A percentile compares a stretch with the other conserved stretches of the same genome.
phyloP scores from a whole-genome alignment of 768 basidiomycete species.

The Cystobasidium ongulense region DNA sequence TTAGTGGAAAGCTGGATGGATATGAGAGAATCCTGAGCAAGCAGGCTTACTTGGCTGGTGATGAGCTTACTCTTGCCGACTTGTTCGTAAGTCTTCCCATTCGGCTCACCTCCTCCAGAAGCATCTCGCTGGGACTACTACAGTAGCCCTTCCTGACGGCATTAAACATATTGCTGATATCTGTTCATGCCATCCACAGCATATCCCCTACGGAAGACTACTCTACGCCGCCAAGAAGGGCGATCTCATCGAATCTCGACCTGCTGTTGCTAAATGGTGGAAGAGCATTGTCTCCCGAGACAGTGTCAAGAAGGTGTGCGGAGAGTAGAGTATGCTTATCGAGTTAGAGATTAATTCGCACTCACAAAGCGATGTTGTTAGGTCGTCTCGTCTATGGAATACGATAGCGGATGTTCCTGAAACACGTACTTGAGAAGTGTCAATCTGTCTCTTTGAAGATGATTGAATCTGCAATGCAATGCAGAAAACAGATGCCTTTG shows the following conservation, averaged over 20 bases:
- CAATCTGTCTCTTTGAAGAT: too few relatives aligned
- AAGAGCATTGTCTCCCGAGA: background rate
- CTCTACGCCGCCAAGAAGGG: background rate
- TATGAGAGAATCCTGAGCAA: slow-evolving; percentile 24
- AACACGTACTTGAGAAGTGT: too few relatives aligned
- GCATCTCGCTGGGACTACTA: too few relatives aligned
- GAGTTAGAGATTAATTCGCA: too few relatives aligned
- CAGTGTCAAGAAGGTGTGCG: background rate
- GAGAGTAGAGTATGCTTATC: background rate
- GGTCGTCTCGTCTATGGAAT: too few relatives aligned
- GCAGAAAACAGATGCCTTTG: too few relatives aligned
- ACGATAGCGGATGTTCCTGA: too few relatives aligned
- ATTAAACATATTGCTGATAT: background rate
- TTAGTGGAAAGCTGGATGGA: slow-evolving; percentile 11
- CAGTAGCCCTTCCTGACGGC: too few relatives aligned
- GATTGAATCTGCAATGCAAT: too few relatives aligned
- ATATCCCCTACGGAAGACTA: slow-evolving; percentile 5
- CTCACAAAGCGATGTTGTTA: too few relatives aligned
- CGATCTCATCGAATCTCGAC: slow-evolving; percentile 5
- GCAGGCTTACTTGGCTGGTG: slow-evolving; percentile 16
- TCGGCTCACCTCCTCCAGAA: too few relatives aligned
- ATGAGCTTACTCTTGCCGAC: slow-evolving; percentile 16
- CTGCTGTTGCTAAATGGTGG: slow-evolving; percentile 23
- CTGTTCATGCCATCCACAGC: background rate
- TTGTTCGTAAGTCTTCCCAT: slow-evolving; percentile 7